Evolutionary conservation across 306 rosid species (phyloP), one percentile per base, ranked within the genome.

Genomic region (Quercus engelmannii): DNA sequence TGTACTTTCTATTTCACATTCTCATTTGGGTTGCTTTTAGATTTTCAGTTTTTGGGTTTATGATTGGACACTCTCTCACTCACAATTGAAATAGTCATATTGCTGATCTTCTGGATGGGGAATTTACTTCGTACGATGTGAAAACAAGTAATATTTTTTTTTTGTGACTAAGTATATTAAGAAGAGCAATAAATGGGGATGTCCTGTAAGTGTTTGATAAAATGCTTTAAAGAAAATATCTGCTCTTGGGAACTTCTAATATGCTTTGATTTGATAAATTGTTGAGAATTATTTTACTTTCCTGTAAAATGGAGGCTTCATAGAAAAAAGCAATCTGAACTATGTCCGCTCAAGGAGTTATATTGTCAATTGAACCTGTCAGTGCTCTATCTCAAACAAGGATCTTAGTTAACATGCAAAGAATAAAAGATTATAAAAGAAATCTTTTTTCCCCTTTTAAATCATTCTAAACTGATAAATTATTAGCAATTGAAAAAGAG

Each of bases 151-250:
- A 9, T 7, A 20, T 20, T 31, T 31, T 31, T 33, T 33, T 35
- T 54, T 25, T 23, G 26, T 3, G 43, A 23, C 4, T 49, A 0
- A 3, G 2, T 80, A 2, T 5, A 2, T 15, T 13, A 2, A 13
- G 28, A 33, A 55, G 67, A 58, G 19, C 11, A 23, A 25, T 54
- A 56, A 5, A 23, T 33, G 72, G 31, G 69, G 65, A 77, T 71
- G 8, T 78, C 82, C 70, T 23, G 46, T 54, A 49, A 89, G 68
- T 93, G 93, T 86, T 88, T 84, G 92, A 83, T 57, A 7, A 25
- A 89, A 85, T 84, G 91, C 82, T 73, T 69, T 21, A 59, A 4
- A 55, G 70, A 58, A 49, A 5, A 55, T 63, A 54, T 55, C 19
- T 19, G 57, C 38, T 71, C 49, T 55, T 63, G 54, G 78, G 43